Percentiles rank a stretch among this genome's conserved stretches.
These are phyloP conservation scores for Dissoconium aciculare DNA, from an alignment of 2,329 filamentous ascomycete species.

Conservation along the genomic window DNA sequence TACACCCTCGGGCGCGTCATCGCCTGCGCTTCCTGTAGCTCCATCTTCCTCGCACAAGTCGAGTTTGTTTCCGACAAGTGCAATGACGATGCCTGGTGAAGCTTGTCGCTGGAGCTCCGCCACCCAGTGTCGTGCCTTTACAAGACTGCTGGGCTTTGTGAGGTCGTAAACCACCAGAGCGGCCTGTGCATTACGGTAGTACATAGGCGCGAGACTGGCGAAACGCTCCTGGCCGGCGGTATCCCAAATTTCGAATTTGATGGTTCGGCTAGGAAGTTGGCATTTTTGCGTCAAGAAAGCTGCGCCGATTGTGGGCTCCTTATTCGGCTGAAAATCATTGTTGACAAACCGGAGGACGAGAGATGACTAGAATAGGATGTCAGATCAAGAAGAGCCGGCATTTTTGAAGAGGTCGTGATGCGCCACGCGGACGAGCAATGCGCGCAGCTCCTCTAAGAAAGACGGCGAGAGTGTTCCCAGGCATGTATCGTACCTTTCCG, in stretches of 20 bases:
- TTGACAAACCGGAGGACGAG: slow-evolving; percentile 97
- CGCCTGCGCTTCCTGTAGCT: slow-evolving; percentile 27
- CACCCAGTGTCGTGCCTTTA: slow-evolving; percentile 98
- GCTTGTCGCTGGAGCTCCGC: slow-evolving; percentile 94
- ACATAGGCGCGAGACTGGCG: slow-evolving; percentile 93
- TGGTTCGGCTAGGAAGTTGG: slow-evolving; percentile 76
- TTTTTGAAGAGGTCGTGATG: no score
- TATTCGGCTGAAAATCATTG: slow-evolving; percentile 99
- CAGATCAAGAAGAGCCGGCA: no score
- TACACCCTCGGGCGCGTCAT: slow-evolving; percentile 27
- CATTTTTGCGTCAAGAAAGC: slow-evolving; percentile 98
- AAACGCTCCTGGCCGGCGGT: slow-evolving; percentile 96
- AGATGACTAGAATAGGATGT: slow-evolving; percentile 74
- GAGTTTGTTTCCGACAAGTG: slow-evolving; percentile 90
- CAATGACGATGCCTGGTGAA: slow-evolving; percentile 90
- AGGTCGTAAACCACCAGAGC: slow-evolving; percentile 97
- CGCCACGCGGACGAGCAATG: no score
- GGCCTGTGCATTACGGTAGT: slow-evolving; percentile 96
- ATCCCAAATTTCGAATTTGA: slow-evolving; percentile 72
- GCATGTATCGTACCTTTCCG: slow-evolving; percentile 95
- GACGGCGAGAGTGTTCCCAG: no score
- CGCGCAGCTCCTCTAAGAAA: no score
- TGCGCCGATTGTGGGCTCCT: slow-evolving; percentile 97
- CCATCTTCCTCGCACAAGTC: slow-evolving; percentile 52
- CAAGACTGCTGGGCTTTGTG: slow-evolving; percentile 85